A percentile compares a stretch with the other conserved stretches of the same genome.
Evolutionary conservation across 768 basidiomycete species (phyloP).

Genomic region (Solioccasus polychromus): DNA sequence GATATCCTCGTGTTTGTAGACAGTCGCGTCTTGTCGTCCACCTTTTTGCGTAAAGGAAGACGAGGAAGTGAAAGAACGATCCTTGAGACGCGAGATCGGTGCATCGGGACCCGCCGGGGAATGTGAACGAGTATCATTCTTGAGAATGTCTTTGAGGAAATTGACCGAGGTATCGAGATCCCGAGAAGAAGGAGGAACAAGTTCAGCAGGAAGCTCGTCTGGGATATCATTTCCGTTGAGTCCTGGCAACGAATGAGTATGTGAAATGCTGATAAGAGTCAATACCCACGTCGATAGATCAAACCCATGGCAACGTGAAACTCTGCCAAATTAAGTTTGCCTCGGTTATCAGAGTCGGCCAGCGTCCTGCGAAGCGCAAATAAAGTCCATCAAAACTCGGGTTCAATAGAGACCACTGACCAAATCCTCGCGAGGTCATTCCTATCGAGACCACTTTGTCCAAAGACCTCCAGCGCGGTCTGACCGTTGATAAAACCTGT

Average conservation of each 20-base stretch:
- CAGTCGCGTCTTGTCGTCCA: slow-evolving; percentile 80
- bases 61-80: slow-evolving; percentile 66
- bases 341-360: slow-evolving; percentile 90
- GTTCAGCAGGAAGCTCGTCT: slow-evolving; percentile 79
- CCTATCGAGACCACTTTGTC: slow-evolving; percentile 83
- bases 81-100: slow-evolving; percentile 60
- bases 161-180: slow-evolving; percentile 89
- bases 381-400: slow-evolving; percentile 1
- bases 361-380: slow-evolving; percentile 59
- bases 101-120: slow-evolving; percentile 52
- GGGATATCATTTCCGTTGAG: slow-evolving; percentile 93
- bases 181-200: slow-evolving; percentile 86
- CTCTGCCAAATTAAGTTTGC: slow-evolving; percentile 92
- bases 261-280: neutral
- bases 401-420: slow-evolving; percentile 42
- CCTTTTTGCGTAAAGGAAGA: slow-evolving; percentile 47
- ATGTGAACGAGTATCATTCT: slow-evolving; percentile 77
- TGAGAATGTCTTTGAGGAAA: slow-evolving; percentile 82
- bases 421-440: slow-evolving; percentile 93
- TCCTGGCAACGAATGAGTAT: slow-evolving; percentile 41
- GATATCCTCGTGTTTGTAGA: slow-evolving; percentile 80
- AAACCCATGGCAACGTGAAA: slow-evolving; percentile 99
- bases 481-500: slow-evolving; percentile 85
- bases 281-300: slow-evolving; percentile 85
- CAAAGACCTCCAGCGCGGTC: slow-evolving; percentile 89